These are phyloP conservation scores for Parsonsia alboflavescens DNA, from an alignment of 257 asterid genomes.

Conservation along the genomic window DNA sequence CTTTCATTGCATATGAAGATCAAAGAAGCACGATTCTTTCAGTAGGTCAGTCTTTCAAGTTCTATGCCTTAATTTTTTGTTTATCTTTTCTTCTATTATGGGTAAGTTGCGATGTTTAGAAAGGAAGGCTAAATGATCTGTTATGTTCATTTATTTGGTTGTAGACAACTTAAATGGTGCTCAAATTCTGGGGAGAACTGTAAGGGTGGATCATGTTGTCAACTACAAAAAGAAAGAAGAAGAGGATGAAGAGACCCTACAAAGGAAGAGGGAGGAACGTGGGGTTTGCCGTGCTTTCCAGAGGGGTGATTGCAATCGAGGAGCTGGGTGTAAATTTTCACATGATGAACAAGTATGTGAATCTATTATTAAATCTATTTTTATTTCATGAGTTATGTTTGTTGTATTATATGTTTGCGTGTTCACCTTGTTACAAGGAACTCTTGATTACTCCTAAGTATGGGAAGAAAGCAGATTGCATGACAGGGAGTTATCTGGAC, in stretches of 20 bases:
- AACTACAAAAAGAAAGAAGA: slow-evolving; percentile 84
- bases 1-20: slow-evolving; percentile 93
- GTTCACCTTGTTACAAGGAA: background rate
- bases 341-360: slow-evolving; percentile 78
- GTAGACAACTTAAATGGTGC: slow-evolving; percentile 89
- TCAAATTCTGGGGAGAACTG: slow-evolving; percentile 64
- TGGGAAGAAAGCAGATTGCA: no score
- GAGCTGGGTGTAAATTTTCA: slow-evolving; percentile 86
- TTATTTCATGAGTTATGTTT: background rate
- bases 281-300: slow-evolving; percentile 97
- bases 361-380: background rate
- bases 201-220: slow-evolving; percentile 80
- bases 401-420: background rate
- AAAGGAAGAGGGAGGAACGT: slow-evolving; percentile 85
- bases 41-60: slow-evolving; percentile 54
- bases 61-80: background rate
- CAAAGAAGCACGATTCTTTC: slow-evolving; percentile 94
- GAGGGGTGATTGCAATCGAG: slow-evolving; percentile 76
- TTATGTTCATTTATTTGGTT: background rate
- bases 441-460: background rate
- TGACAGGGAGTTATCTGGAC: no score
- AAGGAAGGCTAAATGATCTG: background rate
- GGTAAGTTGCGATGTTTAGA: background rate
- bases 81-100: background rate
- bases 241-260: slow-evolving; percentile 88